Base-by-base conservation (phyloP, 2,329 filamentous ascomycete species). In the Trichoderma citrinoviride region DNA sequence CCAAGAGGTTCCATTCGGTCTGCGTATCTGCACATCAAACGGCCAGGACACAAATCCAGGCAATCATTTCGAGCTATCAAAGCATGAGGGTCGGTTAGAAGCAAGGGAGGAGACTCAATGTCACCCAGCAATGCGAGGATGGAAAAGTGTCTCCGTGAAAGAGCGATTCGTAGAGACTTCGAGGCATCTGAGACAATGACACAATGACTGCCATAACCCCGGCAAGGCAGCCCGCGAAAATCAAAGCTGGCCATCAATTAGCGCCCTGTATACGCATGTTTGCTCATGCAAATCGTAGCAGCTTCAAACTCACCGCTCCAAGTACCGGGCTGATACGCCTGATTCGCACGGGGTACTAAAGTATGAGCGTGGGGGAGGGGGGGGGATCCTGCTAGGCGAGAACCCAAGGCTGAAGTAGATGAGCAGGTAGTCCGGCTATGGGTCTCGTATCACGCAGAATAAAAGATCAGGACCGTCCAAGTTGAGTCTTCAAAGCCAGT, bases 101-200 rank as follows among this genome's bases (percentile, higher is more conserved):
- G 33, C 33, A 37, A 37, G 33, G 33, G 33, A 37, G 10, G 10
- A n/a, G 15, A 19, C 6, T 8, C 25, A 19, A 57, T 44, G 54
- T 25, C 41, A 33, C 43, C 17, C n/a, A 57, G 21, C 10, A 8
- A 15, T 47, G 41, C n/a, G 41, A 37, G 21, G 27, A 19, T 47
- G 23, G 17, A 33, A 27, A 14, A 25, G 40, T 46, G 40, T 14
- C 33, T 3, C 1, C 27, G 27, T 29, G 4, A 29, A 29, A 7
- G 27, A 29, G 33, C 14, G 8, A 5, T 37, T 14, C 14, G 2
- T 37, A 12, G 33, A 3, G 33, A 3, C 33, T 37, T 37, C 33
- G 37, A 60, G 56, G 56, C 56, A 50, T 23, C 12, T 21, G 41
- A 50, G 56, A 29, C 56, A 60, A 60, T 40, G 44, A 8, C 37